Percentiles rank a stretch among this genome's conserved stretches.
Evolutionary conservation across 83 land plant species (phyloP).

Genomic region (Picea mariana): DNA sequence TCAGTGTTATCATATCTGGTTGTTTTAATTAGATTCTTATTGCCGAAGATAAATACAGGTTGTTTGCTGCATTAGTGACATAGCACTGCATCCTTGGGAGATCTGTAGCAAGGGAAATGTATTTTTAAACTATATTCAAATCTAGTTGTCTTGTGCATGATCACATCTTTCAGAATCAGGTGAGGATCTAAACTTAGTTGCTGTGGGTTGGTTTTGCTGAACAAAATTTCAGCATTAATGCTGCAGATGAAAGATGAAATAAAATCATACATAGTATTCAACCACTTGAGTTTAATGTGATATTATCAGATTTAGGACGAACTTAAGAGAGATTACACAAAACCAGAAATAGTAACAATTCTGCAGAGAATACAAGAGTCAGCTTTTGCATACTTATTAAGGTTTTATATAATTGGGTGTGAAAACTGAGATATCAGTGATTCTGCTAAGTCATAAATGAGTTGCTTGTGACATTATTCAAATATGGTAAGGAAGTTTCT

Average conservation of each 20-base stretch:
- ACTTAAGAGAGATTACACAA: neutral
- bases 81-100: neutral
- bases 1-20: too few species aligned
- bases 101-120: neutral
- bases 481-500: neutral
- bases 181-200: neutral
- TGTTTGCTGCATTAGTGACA: too few species aligned
- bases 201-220: neutral
- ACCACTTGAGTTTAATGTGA: neutral
- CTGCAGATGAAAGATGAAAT: neutral
- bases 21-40: too few species aligned
- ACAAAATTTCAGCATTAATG: neutral
- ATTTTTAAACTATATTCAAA: neutral
- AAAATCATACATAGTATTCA: too few species aligned
- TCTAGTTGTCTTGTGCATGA: neutral
- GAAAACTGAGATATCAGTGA: neutral
- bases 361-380: neutral
- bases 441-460: neutral
- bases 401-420: neutral
- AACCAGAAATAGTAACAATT: neutral
- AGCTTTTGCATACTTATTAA: neutral
- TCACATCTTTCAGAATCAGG: neutral
- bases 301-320: neutral
- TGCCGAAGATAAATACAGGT: too few species aligned
- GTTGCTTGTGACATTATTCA: too few species aligned